These are phyloP conservation scores for Mycosarcoma mackinlayi DNA, from an alignment of 1,284 basidiomycete genomes.

Conservation along the genomic window DNA sequence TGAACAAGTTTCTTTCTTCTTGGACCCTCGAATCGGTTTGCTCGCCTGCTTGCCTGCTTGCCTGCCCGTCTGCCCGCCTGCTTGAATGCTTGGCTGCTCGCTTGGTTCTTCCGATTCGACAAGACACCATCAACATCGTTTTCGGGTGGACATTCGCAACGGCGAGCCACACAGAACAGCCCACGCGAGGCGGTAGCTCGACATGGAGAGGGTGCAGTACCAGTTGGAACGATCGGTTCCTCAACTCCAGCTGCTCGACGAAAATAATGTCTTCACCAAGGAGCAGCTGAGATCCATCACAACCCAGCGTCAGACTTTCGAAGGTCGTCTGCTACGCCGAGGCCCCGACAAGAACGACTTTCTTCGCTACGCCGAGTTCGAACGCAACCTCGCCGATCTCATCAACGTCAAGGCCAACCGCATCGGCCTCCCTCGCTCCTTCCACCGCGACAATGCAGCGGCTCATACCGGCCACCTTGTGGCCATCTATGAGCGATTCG, in stretches of 20 bases:
- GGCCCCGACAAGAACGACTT: slow-evolving; percentile 88
- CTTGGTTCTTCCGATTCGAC: too few species aligned
- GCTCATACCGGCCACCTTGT: slow-evolving; percentile 76
- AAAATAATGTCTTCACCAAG: slow-evolving; percentile 86
- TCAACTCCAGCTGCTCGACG: slow-evolving; percentile 91
- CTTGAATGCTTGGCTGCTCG: too few species aligned
- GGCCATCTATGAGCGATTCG: slow-evolving; percentile 88
- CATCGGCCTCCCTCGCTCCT: slow-evolving; percentile 48
- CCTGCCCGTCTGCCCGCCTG: too few species aligned
- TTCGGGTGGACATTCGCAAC: too few species aligned
- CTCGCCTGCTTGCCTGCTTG: too few species aligned
- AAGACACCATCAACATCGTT: too few species aligned
- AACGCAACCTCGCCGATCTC: slow-evolving; percentile 73
- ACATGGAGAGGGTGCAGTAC: slow-evolving; percentile 92
- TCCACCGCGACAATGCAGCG: slow-evolving; percentile 51
- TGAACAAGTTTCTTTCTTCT: not conserved
- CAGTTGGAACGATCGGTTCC: slow-evolving; percentile 96
- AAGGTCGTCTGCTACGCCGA: slow-evolving; percentile 83
- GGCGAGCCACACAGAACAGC: too few species aligned
- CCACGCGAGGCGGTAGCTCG: too few species aligned
- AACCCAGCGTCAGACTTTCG: slow-evolving; percentile 83
- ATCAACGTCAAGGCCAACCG: slow-evolving; percentile 48
- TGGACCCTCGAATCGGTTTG: not conserved
- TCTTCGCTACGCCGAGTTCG: slow-evolving; percentile 89
- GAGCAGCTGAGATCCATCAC: slow-evolving; percentile 80